Conservation (phyloP, 208 protist species). For the Trypanosoma scelopori region DNA sequence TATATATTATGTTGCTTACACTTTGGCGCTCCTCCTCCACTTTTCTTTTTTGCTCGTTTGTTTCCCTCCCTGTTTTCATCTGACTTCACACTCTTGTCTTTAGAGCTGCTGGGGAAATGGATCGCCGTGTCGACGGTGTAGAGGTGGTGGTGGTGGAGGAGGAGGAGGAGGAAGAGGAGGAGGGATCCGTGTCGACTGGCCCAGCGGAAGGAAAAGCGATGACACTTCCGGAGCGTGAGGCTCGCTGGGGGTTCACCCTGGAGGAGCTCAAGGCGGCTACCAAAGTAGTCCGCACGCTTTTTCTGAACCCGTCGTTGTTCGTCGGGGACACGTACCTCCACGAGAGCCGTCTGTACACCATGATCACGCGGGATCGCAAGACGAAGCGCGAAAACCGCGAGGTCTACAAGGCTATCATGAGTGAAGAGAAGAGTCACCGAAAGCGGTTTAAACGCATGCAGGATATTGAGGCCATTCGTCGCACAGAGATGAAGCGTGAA, state of each 20-base stretch:
- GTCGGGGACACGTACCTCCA: slow-evolving; percentile 75
- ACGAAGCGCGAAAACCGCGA: slow-evolving; percentile 76
- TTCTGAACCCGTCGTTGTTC: slow-evolving; percentile 77
- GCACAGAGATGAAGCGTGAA: slow-evolving; percentile 88
- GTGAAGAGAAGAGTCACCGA: slow-evolving; percentile 74
- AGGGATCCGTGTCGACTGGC: slow-evolving; percentile 11
- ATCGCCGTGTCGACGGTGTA: no score
- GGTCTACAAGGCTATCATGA: slow-evolving; percentile 80
- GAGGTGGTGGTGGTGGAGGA: background rate
- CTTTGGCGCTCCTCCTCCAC: slow-evolving; percentile 14
- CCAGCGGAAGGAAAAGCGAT: slow-evolving; percentile 21
- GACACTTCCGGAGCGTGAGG: slow-evolving; percentile 59
- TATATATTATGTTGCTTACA: slow-evolving; percentile 7
- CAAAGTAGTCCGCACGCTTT: slow-evolving; percentile 81
- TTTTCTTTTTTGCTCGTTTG: slow-evolving; percentile 11
- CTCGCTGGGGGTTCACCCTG: slow-evolving; percentile 84
- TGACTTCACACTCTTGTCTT: no score
- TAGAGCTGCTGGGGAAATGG: no score
- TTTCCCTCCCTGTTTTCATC: background rate
- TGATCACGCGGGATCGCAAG: slow-evolving; percentile 88
- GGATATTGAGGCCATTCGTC: slow-evolving; percentile 62
- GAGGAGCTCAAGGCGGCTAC: slow-evolving; percentile 63
- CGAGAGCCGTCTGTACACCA: slow-evolving; percentile 88
- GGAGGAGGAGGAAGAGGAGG: slow-evolving; percentile 27
- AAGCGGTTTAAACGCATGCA: slow-evolving; percentile 67